Conservation (phyloP, 441 rosid genomes). For the Gossypium laxum region DNA sequence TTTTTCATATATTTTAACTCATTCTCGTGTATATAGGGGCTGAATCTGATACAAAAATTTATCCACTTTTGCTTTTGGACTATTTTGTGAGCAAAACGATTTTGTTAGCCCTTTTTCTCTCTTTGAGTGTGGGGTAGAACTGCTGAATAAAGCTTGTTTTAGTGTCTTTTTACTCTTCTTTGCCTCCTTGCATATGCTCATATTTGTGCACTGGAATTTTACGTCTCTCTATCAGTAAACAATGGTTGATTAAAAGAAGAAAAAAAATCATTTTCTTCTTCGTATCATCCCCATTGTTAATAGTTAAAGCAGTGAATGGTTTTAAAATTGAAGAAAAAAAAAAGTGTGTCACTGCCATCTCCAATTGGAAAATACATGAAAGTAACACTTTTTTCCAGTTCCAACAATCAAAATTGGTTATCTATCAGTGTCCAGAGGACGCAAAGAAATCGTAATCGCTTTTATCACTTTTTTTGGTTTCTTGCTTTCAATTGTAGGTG, state of each 20-base stretch:
- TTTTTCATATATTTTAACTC: background rate
- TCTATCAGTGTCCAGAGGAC: conserved; percentile 18
- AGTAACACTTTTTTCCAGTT: conserved; percentile 12
- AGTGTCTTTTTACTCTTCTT: conserved; percentile 18
- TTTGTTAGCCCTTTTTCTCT: background rate
- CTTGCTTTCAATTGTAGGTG: conserved; percentile 7
- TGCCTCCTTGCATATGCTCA: conserved; percentile 25
- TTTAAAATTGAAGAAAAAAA: too few relatives aligned
- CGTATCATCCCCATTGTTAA: background rate
- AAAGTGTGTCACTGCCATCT: background rate
- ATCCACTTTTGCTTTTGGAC: conserved; percentile 20
- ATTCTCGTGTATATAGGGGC: conserved; percentile 38
- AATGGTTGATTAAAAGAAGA: conserved; percentile 4
- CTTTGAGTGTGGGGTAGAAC: conserved; percentile 22
- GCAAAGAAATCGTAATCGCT: conserved; percentile 16
- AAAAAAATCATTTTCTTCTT: conserved; percentile 8
- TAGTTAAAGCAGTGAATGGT: background rate
- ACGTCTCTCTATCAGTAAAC: conserved; percentile 26
- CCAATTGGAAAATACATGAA: conserved; percentile 8
- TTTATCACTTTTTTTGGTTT: background rate
- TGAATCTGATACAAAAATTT: conserved; percentile 31
- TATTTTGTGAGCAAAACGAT: conserved; percentile 24
- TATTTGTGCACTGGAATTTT: conserved; percentile 7
- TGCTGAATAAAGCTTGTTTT: conserved; percentile 28
- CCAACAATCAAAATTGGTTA: conserved; percentile 17